Evolutionary conservation across 345 rosid genomes (phyloP).

Genomic region (Acer campestre): DNA sequence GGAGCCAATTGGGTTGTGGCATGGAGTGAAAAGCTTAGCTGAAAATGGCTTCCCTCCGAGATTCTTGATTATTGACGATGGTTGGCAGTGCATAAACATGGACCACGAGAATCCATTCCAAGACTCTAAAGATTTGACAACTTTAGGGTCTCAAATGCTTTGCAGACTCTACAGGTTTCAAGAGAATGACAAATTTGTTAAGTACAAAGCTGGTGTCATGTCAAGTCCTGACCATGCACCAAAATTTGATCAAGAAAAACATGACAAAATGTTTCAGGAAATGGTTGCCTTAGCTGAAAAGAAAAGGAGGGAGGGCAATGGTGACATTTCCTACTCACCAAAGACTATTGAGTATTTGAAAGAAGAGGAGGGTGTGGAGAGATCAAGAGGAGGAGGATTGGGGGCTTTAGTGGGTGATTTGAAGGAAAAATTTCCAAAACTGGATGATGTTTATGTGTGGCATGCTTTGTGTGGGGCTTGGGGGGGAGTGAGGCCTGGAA

Average conservation of each 20-base stretch:
- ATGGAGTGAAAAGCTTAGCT: conserved; percentile 25
- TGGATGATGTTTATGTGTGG: conserved; percentile 34
- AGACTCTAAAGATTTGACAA: conserved; percentile 16
- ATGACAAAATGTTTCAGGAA: conserved; percentile 11
- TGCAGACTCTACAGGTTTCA: conserved; percentile 22
- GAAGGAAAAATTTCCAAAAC: conserved; percentile 9
- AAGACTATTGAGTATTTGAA: conserved; percentile 16
- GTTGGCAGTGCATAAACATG: conserved; percentile 33
- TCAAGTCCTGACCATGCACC: conserved; percentile 5
- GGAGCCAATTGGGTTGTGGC: conserved; percentile 27
- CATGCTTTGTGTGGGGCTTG: conserved; percentile 32
- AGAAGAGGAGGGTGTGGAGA: neutral
- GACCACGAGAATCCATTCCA: conserved; percentile 13
- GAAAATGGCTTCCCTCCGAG: conserved; percentile 31
- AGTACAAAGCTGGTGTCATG: conserved; percentile 23
- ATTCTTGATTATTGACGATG: conserved; percentile 33
- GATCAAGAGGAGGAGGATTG: neutral
- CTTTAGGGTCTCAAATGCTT: conserved; percentile 21
- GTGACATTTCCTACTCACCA: neutral
- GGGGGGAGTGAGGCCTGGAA: conserved; percentile 32
- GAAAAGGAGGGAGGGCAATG: neutral
- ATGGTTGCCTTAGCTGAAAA: conserved; percentile 12
- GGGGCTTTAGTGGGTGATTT: conserved; percentile 9
- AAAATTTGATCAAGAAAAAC: conserved; percentile 19
- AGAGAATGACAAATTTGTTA: conserved; percentile 23